Conservation (phyloP, 2,329 filamentous ascomycete genomes). For the Colletotrichum sp. region DNA sequence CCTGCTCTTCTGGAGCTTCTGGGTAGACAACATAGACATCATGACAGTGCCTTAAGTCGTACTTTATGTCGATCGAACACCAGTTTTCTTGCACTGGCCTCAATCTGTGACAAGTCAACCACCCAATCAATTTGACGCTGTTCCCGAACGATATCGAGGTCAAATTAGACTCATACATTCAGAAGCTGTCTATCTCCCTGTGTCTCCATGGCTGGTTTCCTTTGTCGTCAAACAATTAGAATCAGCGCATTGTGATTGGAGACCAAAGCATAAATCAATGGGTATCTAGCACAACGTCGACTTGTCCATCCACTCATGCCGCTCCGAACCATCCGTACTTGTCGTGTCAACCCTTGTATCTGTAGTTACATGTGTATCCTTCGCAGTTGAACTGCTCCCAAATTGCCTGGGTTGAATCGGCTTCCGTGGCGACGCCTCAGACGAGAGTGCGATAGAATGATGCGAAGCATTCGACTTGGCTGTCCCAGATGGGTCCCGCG, state of each 20-base stretch:
- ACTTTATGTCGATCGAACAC: fast-evolving
- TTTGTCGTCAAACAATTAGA: fast-evolving
- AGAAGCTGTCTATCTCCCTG: no score
- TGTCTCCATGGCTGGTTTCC: fast-evolving
- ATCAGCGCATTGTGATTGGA: not conserved
- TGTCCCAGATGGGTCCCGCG: not conserved
- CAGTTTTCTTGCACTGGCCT: fast-evolving
- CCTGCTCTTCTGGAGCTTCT: not conserved
- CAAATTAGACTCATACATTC: no score
- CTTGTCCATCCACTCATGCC: conserved; percentile 47
- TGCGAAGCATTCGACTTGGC: not conserved
- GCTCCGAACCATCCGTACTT: not conserved
- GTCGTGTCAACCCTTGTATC: not conserved
- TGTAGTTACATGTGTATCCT: not conserved
- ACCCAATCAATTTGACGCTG: fast-evolving
- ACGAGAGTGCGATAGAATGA: not conserved
- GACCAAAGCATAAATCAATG: not conserved
- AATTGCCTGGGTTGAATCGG: not conserved
- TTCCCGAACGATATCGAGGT: not conserved
- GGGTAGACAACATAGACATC: not conserved
- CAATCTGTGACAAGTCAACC: fast-evolving
- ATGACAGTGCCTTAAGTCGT: not conserved
- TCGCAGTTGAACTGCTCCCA: not conserved
- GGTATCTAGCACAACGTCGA: not conserved
- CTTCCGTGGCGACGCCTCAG: not conserved